These are phyloP conservation scores for Penicillium diatomitis DNA, from an alignment of 495 filamentous ascomycete genomes.

Conservation along the genomic window DNA sequence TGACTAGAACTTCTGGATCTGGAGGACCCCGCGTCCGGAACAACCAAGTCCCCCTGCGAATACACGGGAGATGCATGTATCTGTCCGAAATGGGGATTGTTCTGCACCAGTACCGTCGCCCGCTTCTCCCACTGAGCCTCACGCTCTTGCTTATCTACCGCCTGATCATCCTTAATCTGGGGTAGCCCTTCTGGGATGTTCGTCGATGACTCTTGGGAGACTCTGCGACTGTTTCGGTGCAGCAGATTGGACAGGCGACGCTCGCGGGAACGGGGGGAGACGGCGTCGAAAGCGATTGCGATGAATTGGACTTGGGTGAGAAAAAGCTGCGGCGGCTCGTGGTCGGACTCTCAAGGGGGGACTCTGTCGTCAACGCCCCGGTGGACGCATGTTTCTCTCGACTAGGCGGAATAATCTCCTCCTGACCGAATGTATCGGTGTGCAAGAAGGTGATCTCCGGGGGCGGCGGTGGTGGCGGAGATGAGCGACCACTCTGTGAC, in stretches of 20 bases:
- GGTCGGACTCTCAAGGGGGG: slow-evolving; percentile 10
- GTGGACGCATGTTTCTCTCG: slow-evolving; percentile 18
- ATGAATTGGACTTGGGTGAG: slow-evolving; percentile 39
- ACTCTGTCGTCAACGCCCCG: neutral
- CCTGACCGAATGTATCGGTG: slow-evolving; percentile 70
- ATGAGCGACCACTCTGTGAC: slow-evolving; percentile 1
- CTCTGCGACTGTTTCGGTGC: slow-evolving; percentile 50
- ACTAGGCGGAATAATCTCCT: slow-evolving; percentile 59
- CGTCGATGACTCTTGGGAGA: slow-evolving; percentile 47
- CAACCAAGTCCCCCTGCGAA: slow-evolving; percentile 6
- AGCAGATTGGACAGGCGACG: slow-evolving; percentile 60
- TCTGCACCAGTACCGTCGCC: slow-evolving; percentile 72
- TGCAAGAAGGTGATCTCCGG: slow-evolving; percentile 80
- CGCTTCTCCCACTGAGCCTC: slow-evolving; percentile 74
- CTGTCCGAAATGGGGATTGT: slow-evolving; percentile 40
- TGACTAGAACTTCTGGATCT: slow-evolving; percentile 27
- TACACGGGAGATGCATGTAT: slow-evolving; percentile 14
- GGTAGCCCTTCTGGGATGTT: slow-evolving; percentile 76
- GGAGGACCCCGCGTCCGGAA: slow-evolving; percentile 7
- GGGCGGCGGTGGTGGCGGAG: slow-evolving; percentile 37
- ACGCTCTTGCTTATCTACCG: slow-evolving; percentile 38
- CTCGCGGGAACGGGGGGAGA: slow-evolving; percentile 23
- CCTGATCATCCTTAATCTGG: slow-evolving; percentile 47
- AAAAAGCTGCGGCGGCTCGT: slow-evolving; percentile 39
- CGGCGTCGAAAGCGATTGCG: slow-evolving; percentile 24